Conservation (phyloP, 1,139 yeast genomes). For the Pichia kudriavzevii region DNA sequence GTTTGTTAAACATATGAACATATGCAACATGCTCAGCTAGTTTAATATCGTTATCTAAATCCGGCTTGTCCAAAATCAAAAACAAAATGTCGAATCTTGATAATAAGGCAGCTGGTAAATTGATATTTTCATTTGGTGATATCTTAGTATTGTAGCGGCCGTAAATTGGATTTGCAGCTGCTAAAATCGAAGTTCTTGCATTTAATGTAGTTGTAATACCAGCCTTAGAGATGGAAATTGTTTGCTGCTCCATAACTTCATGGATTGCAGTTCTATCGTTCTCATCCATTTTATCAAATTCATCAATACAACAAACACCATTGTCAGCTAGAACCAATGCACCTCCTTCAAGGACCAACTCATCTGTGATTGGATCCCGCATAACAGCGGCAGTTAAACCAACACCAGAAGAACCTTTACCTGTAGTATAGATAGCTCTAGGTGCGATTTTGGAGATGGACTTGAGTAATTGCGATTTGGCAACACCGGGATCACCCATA, state of each 20-base stretch:
- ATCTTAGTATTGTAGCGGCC: conserved; percentile 89
- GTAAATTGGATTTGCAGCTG: conserved; percentile 96
- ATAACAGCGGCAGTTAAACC: conserved; percentile 98
- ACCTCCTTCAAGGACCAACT: conserved; percentile 98
- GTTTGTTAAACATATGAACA: conserved; percentile 89
- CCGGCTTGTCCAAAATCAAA: conserved; percentile 79
- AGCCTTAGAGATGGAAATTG: conserved; percentile 94
- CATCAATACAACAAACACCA: conserved; percentile 98
- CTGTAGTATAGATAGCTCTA: conserved; percentile 95
- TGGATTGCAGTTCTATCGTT: conserved; percentile 95
- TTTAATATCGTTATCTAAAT: conserved; percentile 71
- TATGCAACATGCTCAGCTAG: conserved; percentile 90
- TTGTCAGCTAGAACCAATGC: conserved; percentile 95
- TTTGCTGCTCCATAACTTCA: conserved; percentile 99
- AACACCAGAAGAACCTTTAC: conserved; percentile 98
- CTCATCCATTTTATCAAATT: conserved; percentile 98
- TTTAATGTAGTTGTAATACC: conserved; percentile 95
- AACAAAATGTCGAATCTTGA: conserved; percentile 93
- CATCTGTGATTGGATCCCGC: conserved; percentile 98
- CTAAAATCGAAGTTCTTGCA: conserved; percentile 91
- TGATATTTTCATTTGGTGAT: conserved; percentile 92
- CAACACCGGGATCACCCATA: conserved; percentile 99
- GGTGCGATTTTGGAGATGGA: conserved; percentile 93
- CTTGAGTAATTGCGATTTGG: conserved; percentile 91
- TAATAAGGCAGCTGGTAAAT: conserved; percentile 90